A percentile compares a stretch with the other conserved stretches of the same genome.
These are phyloP conservation scores for Hymenoscyphus infarciens DNA, from an alignment of 2,329 filamentous ascomycete species.

Conservation along the genomic window DNA sequence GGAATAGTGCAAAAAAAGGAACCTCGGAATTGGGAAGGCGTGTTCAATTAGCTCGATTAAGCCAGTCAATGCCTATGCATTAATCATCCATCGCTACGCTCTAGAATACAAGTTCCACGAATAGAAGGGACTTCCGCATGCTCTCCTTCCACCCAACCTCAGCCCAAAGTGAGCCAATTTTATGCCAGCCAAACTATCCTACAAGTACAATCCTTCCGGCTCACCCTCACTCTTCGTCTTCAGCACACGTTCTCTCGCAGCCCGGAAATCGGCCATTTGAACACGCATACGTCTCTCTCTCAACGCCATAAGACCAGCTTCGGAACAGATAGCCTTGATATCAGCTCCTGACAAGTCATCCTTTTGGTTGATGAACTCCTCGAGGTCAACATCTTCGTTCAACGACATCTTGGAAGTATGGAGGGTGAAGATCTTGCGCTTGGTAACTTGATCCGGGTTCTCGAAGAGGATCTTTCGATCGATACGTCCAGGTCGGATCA, in stretches of 20 bases:
- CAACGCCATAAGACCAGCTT: conserved; percentile 90
- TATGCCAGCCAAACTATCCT: conserved; percentile 38
- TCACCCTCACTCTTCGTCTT: conserved; percentile 99
- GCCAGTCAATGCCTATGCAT: not conserved
- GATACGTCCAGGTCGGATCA: conserved; percentile 96
- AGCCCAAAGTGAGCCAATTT: conserved; percentile 17
- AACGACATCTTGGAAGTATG: conserved; percentile 99
- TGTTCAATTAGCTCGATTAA: not conserved
- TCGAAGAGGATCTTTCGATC: conserved; percentile 89
- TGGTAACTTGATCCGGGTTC: conserved; percentile 76
- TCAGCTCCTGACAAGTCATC: conserved; percentile 95
- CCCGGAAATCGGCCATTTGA: conserved; percentile 96
- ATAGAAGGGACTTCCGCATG: not conserved
- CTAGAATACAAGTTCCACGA: conserved; percentile 5
- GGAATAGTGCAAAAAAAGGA: not conserved
- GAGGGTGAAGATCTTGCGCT: conserved; percentile 95
- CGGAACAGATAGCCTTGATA: conserved; percentile 98
- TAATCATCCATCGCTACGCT: not conserved
- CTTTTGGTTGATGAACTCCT: conserved; percentile 98
- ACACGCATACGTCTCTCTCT: conserved; percentile 96
- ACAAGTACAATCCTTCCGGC: conserved; percentile 97
- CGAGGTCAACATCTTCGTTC: conserved; percentile 92
- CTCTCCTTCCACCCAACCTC: not conserved
- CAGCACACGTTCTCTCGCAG: conserved; percentile 87
- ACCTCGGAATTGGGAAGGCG: not conserved